Percentiles rank a stretch among this genome's conserved stretches.
Evolutionary conservation across 257 asterid species (phyloP).

Genomic region (Phtheirospermum japonicum): DNA sequence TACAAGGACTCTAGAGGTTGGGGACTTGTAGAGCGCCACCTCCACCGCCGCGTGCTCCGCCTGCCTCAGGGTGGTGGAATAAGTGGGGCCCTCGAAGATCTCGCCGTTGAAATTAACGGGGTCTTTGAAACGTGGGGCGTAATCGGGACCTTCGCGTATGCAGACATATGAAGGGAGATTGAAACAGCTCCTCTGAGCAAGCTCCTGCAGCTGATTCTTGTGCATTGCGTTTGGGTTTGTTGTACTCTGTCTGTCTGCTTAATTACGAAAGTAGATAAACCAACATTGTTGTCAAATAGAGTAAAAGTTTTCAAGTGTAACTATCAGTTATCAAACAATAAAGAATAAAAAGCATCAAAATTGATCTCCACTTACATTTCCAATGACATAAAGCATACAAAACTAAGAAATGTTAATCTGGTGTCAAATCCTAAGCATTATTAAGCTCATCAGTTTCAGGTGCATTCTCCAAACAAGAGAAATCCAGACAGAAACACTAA

Average conservation of each 20-base stretch:
- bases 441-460: constrained; percentile 25
- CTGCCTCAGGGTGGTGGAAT: constrained; percentile 43
- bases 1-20: constrained; percentile 57
- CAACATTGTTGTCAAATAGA: constrained; percentile 9
- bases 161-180: constrained; percentile 47
- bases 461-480: too few species aligned
- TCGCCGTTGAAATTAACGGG: constrained; percentile 51
- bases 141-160: constrained; percentile 52
- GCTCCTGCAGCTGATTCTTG: constrained; percentile 53
- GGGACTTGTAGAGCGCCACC: constrained; percentile 48
- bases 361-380: neutral
- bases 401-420: constrained; percentile 5
- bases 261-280: too few species aligned
- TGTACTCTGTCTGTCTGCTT: constrained; percentile 10
- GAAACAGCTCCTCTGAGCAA: constrained; percentile 53
- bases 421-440: constrained; percentile 53
- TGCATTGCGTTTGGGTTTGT: constrained; percentile 27
- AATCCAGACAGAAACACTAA: too few species aligned
- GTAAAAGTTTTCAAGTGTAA: constrained; percentile 12
- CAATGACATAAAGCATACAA: constrained; percentile 6
- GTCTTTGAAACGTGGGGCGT: constrained; percentile 52
- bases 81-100: constrained; percentile 35
- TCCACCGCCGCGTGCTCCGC: constrained; percentile 66
- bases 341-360: neutral
- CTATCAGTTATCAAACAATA: constrained; percentile 22